Evolutionary conservation across 2,329 filamentous ascomycete genomes (phyloP).

Genomic region (Pseudohalonectria lignicola): DNA sequence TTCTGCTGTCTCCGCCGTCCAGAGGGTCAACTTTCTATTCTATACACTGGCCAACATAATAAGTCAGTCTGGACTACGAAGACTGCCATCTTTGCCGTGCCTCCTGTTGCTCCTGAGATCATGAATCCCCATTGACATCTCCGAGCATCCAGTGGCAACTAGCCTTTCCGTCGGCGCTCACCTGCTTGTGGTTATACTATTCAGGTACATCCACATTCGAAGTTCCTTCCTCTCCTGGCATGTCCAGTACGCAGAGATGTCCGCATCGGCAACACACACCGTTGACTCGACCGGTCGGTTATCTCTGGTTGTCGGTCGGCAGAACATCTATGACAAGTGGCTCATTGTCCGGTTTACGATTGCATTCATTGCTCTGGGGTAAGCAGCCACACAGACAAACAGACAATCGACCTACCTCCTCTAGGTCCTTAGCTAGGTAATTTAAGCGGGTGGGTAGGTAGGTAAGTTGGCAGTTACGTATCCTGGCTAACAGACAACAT

Average conservation of each 20-base stretch:
- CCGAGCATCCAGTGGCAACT: constrained; percentile 21
- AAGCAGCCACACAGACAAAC: constrained; percentile 4
- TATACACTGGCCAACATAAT: constrained; percentile 23
- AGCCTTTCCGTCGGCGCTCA: constrained; percentile 23
- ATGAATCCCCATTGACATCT: no score
- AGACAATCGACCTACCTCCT: no score
- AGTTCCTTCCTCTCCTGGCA: constrained; percentile 19
- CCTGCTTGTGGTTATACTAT: constrained; percentile 25
- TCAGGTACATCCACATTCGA: constrained; percentile 27
- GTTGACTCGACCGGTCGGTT: neutral
- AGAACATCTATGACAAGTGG: constrained; percentile 31
- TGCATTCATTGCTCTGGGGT: constrained; percentile 28
- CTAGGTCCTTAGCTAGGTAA: no score
- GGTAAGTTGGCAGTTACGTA: no score
- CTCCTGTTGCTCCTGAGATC: no score
- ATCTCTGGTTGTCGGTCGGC: no score
- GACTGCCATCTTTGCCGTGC: neutral
- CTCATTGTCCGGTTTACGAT: constrained; percentile 32
- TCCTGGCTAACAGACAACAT: no score
- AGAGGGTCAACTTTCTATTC: constrained; percentile 15
- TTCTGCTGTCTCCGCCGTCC: constrained; percentile 19
- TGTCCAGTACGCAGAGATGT: constrained; percentile 16
- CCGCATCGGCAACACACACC: constrained; percentile 4
- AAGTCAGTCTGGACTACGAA: constrained; percentile 16
- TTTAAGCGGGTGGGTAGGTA: no score